Conservation (phyloP, 768 basidiomycete species). For the Suillus tomentosus region DNA sequence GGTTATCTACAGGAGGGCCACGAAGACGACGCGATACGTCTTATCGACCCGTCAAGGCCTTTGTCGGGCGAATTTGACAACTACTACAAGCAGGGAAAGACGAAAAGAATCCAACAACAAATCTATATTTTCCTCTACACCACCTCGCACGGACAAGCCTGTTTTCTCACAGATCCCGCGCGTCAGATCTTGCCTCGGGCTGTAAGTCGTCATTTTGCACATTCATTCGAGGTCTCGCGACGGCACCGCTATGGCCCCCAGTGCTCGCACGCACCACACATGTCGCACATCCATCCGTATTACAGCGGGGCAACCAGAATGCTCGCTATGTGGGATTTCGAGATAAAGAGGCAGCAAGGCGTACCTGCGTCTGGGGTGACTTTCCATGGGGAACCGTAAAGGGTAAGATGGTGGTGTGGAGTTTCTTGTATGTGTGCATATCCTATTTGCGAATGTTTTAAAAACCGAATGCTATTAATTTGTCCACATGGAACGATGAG, state of each 20-base stretch:
- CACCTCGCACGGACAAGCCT: slow-evolving; percentile 50
- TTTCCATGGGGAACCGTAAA: slow-evolving; percentile 17
- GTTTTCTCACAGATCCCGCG: slow-evolving; percentile 69
- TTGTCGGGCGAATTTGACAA: slow-evolving; percentile 10
- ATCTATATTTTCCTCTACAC: slow-evolving; percentile 34
- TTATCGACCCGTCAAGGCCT: too few relatives aligned
- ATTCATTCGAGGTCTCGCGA: neutral
- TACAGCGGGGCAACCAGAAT: slow-evolving; percentile 50
- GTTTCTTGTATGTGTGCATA: too few relatives aligned
- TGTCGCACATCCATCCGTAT: slow-evolving; percentile 63
- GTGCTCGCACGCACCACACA: slow-evolving; percentile 62
- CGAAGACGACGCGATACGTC: too few relatives aligned
- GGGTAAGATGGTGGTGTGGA: neutral
- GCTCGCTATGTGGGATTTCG: slow-evolving; percentile 55
- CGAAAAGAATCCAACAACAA: slow-evolving; percentile 55
- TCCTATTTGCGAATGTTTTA: too few relatives aligned
- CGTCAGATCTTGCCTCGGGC: slow-evolving; percentile 55
- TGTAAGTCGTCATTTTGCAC: slow-evolving; percentile 42
- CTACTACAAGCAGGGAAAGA: slow-evolving; percentile 38
- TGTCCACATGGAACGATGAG: too few relatives aligned
- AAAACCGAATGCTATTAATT: too few relatives aligned
- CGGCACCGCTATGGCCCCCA: slow-evolving; percentile 40
- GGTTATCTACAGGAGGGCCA: slow-evolving; percentile 65
- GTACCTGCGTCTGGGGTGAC: slow-evolving; percentile 17
- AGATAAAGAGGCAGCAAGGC: slow-evolving; percentile 42